phyloP scores from a whole-genome alignment of 108 stramenopile species.

The Ochromonas danica region DNA sequence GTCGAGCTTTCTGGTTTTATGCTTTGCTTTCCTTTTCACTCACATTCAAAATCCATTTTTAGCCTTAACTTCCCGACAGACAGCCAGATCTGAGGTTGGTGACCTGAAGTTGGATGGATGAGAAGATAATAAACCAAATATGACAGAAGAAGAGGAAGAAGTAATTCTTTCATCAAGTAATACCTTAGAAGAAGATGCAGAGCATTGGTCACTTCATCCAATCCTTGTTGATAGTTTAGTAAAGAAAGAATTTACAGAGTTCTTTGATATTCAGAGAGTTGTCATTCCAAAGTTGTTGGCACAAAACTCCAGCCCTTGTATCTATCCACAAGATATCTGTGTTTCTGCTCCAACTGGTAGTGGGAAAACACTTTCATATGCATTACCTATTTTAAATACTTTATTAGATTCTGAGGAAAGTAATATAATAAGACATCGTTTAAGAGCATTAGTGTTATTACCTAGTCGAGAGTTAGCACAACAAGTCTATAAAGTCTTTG shows the following conservation, averaged over 20 bases:
- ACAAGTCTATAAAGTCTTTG: neutral
- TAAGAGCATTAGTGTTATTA: neutral
- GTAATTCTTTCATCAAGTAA: too few relatives aligned
- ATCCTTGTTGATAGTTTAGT: neutral
- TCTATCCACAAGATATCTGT: slow-evolving; percentile 5
- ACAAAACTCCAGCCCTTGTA: neutral
- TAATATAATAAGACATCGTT: neutral
- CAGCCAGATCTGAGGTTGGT: too few relatives aligned
- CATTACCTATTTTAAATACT: neutral
- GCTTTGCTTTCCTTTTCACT: too few relatives aligned
- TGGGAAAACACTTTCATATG: slow-evolving; percentile 20
- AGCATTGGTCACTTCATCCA: neutral
- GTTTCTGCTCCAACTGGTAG: slow-evolving; percentile 21
- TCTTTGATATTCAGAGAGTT: neutral
- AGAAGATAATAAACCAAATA: too few relatives aligned
- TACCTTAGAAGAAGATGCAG: neutral
- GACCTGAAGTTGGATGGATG: too few relatives aligned
- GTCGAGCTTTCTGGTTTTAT: too few relatives aligned
- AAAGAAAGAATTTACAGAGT: neutral
- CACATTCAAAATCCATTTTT: too few relatives aligned
- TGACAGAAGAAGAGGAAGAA: too few relatives aligned
- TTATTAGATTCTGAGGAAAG: neutral
- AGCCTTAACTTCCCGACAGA: too few relatives aligned
- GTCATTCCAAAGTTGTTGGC: neutral
- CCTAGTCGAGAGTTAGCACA: slow-evolving; percentile 16